phyloP scores from a whole-genome alignment of 345 rosid genomes.

The Eucalyptus caleyi region DNA sequence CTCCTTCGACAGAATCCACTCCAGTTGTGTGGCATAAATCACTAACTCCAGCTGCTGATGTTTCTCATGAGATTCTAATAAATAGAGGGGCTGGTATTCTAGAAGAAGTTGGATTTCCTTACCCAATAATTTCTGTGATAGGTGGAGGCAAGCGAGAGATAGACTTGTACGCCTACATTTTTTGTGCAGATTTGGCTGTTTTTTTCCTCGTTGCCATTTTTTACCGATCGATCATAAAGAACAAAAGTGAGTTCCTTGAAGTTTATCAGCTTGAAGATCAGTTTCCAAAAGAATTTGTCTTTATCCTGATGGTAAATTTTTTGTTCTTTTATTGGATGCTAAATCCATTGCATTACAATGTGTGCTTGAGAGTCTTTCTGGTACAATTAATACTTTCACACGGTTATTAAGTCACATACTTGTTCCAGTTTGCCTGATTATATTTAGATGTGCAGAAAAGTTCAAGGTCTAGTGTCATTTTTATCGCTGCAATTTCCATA shows the following conservation, averaged over 20 bases:
- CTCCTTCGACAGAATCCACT: conserved; percentile 6
- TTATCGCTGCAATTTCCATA: neutral
- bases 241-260: conserved; percentile 34
- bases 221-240: conserved; percentile 27
- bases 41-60: conserved; percentile 37
- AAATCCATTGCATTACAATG: neutral
- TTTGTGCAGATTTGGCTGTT: conserved; percentile 33
- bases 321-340: neutral
- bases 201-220: conserved; percentile 30
- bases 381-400: neutral
- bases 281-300: conserved; percentile 32
- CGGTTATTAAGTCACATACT: neutral
- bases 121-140: conserved; percentile 21
- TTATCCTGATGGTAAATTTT: conserved; percentile 20
- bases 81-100: conserved; percentile 12
- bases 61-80: conserved; percentile 21
- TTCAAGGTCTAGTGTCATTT: neutral
- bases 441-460: neutral
- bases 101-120: conserved; percentile 17
- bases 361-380: neutral
- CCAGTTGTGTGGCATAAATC: conserved; percentile 6
- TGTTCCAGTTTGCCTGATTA: neutral
- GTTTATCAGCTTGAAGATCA: conserved; percentile 45
- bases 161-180: conserved; percentile 30
- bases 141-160: conserved; percentile 33